Percentiles rank a stretch among this genome's conserved stretches.
These are phyloP conservation scores for Cucumis variabilis DNA, from an alignment of 331 rosid genomes.

Conservation along the genomic window DNA sequence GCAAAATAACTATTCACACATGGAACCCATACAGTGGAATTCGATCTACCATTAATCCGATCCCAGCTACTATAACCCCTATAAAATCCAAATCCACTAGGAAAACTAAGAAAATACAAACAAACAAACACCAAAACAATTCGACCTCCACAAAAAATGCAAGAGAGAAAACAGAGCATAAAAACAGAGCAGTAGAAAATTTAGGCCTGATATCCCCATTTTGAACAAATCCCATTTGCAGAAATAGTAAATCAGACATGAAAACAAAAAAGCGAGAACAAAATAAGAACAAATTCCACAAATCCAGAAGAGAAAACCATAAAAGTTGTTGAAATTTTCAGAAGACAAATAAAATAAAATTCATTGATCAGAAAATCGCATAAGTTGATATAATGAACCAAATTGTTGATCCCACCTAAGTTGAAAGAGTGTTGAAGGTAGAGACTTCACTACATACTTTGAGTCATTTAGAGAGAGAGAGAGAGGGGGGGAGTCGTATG, in stretches of 20 bases:
- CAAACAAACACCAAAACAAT: neutral
- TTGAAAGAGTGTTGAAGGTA: constrained; percentile 38
- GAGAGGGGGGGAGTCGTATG: neutral
- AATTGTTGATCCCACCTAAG: constrained; percentile 48
- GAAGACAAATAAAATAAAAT: neutral
- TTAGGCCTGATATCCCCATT: neutral
- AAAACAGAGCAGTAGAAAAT: neutral
- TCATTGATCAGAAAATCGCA: neutral
- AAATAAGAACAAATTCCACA: constrained; percentile 20
- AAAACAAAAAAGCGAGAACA: neutral
- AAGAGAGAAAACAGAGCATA: constrained; percentile 11
- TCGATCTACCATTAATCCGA: constrained; percentile 19
- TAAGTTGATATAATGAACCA: constrained; percentile 31
- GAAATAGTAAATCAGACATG: constrained; percentile 15
- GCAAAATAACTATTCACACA: constrained; percentile 24
- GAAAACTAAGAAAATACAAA: neutral
- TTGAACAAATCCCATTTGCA: constrained; percentile 27
- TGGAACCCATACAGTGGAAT: constrained; percentile 13
- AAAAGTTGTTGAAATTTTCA: neutral
- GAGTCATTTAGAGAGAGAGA: constrained; percentile 35
- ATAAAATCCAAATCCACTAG: neutral
- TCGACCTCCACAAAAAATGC: constrained; percentile 2
- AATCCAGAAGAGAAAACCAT: constrained; percentile 4
- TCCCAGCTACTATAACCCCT: neutral
- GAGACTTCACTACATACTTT: constrained; percentile 37